Base-by-base conservation (phyloP, 495 filamentous ascomycete genomes). In the Opeltia flavorubescens region DNA sequence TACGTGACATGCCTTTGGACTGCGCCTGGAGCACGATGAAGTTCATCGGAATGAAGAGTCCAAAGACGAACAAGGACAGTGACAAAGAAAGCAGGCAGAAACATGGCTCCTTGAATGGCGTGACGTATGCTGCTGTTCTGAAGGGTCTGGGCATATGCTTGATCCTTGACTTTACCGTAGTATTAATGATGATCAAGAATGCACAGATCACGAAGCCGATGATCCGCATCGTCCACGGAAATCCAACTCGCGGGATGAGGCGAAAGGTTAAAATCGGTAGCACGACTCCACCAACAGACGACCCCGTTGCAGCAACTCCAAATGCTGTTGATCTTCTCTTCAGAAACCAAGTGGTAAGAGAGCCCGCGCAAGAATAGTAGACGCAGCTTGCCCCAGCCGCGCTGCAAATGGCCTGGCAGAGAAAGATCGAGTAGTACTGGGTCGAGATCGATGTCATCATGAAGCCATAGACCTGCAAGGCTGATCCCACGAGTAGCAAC, bases 111-210 rank as follows among this genome's bases (percentile, higher is more conserved):
- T 56, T 63, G 39, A 85, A 69, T 1, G 76, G 77, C 3, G 59
- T 53, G n/a, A 76, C 21, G 44, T 59, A 60, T 8, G 51, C 50
- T 30, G 53, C 21, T 1, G 48, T 30, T 2, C 43, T 52, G 43
- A 62, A 52, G 5, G 49, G 52, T 15, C 11, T 48, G 38, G 17
- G 46, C 8, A 60, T 61, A 7, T 75, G 74, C 5, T 72, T 69
- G 4, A 83, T 59, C 18, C 77, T 69, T 3, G 74, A 72, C 49
- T 67, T 72, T 30, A 83, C 63, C 0, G 76, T 74, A 29, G 77
- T 44, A 55, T 70, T 78, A 17, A 79, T 67, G 46, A 88, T 60
- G 15, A 62, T 49, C 15, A 87, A 67, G 26, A 84, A 63, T 4
- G 66, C 64, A 6, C 74, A 50, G 57, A 74, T 70, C 12, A 72